Conservation (phyloP, 768 basidiomycete species). For the Lactifluus piperatus region DNA sequence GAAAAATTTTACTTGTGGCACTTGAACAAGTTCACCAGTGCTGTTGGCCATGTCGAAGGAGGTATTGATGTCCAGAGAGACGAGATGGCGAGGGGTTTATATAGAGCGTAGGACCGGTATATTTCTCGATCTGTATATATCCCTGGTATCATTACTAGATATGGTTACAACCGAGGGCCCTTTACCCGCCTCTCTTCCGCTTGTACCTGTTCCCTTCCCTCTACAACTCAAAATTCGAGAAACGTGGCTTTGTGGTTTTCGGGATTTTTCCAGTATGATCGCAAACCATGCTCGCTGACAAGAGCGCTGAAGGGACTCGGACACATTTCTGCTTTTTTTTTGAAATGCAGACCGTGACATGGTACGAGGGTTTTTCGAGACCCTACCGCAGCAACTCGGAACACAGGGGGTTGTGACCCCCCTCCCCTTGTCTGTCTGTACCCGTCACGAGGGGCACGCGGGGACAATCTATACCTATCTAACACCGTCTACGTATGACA, state of each 20-base stretch:
- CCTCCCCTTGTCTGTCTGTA: conserved; percentile 23
- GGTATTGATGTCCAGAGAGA: not conserved
- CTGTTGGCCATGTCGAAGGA: conserved; percentile 1
- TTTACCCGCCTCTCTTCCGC: not conserved
- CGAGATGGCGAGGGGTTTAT: not conserved
- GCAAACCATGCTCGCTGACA: not conserved
- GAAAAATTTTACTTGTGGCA: conserved; percentile 45
- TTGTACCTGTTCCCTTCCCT: no score
- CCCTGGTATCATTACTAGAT: no score
- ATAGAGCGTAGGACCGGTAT: not conserved
- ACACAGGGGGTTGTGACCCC: no score
- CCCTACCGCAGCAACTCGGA: conserved; percentile 23
- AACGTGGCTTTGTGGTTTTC: no score
- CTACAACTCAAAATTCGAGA: no score
- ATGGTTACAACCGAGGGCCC: no score
- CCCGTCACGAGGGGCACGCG: not conserved
- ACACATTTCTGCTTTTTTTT: conserved; percentile 24
- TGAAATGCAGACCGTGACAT: conserved; percentile 30
- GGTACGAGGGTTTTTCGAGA: conserved; percentile 45
- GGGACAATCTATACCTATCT: conserved; percentile 25
- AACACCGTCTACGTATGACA: conserved; percentile 16
- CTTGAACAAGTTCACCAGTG: not conserved
- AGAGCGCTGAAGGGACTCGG: conserved; percentile 26
- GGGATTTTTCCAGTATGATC: not conserved
- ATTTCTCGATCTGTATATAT: not conserved